Percentiles rank a stretch among this genome's conserved stretches.
Conservation (phyloP, 2,329 filamentous ascomycete species). For the Penicillium decumbens region DNA sequence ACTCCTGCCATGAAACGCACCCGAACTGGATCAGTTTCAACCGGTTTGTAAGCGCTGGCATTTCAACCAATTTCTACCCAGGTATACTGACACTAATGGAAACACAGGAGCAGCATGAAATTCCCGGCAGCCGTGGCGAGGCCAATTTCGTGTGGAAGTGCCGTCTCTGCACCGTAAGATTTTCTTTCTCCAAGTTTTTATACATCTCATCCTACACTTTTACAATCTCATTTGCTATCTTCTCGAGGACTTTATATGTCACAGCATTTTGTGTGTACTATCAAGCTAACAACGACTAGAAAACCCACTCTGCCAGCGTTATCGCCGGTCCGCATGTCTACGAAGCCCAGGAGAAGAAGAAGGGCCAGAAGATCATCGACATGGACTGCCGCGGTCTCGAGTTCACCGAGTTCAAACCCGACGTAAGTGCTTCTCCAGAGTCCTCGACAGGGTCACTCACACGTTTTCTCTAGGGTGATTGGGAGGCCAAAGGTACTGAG, state of each 20-base stretch:
- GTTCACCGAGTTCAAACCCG: slow-evolving; percentile 83
- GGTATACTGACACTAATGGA: neutral
- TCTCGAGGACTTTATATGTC: neutral
- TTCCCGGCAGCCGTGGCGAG: slow-evolving; percentile 88
- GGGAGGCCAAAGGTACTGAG: slow-evolving; percentile 76
- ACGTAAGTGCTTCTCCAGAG: slow-evolving; percentile 53
- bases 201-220: neutral
- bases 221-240: neutral
- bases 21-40: slow-evolving; percentile 80
- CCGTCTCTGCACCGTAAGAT: slow-evolving; percentile 85
- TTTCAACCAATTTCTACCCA: neutral
- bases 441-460: neutral
- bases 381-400: slow-evolving; percentile 94
- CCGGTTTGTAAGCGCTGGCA: slow-evolving; percentile 65
- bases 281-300: slow-evolving; percentile 24
- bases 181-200: neutral
- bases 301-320: slow-evolving; percentile 67
- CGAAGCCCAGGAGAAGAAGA: slow-evolving; percentile 49
- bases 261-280: neutral
- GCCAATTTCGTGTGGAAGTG: slow-evolving; percentile 99
- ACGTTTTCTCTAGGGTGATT: slow-evolving; percentile 64
- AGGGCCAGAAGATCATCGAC: slow-evolving; percentile 73
- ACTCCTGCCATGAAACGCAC: slow-evolving; percentile 89
- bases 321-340: slow-evolving; percentile 69
- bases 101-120: slow-evolving; percentile 74